Percentiles rank a stretch among this genome's conserved stretches.
These are phyloP conservation scores for Chimonanthus praecox DNA, from an alignment of 164 flowering plant species.

Conservation along the genomic window DNA sequence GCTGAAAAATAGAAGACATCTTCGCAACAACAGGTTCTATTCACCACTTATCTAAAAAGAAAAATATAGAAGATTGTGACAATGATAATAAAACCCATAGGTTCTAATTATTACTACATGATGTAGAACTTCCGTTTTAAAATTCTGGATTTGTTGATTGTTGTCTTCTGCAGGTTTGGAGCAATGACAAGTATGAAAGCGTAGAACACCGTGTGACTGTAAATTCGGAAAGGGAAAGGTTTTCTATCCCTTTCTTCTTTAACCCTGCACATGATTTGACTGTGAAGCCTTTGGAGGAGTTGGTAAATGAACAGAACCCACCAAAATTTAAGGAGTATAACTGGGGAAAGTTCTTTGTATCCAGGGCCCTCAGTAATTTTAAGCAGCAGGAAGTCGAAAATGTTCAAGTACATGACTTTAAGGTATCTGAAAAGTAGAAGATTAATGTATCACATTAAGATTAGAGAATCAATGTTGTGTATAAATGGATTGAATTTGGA, in stretches of 20 bases:
- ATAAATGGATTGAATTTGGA: no score
- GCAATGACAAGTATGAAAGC: constrained; percentile 6
- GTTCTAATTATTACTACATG: no score
- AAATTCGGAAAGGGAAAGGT: background rate
- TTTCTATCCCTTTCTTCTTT: constrained; percentile 1
- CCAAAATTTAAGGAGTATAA: constrained; percentile 1
- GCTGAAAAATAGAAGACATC: no score
- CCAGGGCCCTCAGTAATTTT: constrained; percentile 10
- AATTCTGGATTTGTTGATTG: no score
- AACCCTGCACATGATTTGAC: constrained; percentile 1
- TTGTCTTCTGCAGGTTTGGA: no score
- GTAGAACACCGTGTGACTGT: constrained; percentile 8
- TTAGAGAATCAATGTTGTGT: no score
- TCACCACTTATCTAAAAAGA: no score
- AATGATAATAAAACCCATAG: no score
- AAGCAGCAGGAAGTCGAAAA: constrained; percentile 7
- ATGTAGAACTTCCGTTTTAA: no score
- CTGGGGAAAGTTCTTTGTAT: constrained; percentile 3
- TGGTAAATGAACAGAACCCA: constrained; percentile 6
- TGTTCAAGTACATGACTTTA: constrained; percentile 7
- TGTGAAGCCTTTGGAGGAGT: constrained; percentile 10
- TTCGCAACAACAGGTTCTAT: no score
- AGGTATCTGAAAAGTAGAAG: background rate
- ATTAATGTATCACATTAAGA: no score
- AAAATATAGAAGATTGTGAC: no score